A percentile compares a stretch with the other conserved stretches of the same genome.
These are phyloP conservation scores for Apostasia ramifera DNA, from an alignment of 106 monocot genomes.

Conservation along the genomic window DNA sequence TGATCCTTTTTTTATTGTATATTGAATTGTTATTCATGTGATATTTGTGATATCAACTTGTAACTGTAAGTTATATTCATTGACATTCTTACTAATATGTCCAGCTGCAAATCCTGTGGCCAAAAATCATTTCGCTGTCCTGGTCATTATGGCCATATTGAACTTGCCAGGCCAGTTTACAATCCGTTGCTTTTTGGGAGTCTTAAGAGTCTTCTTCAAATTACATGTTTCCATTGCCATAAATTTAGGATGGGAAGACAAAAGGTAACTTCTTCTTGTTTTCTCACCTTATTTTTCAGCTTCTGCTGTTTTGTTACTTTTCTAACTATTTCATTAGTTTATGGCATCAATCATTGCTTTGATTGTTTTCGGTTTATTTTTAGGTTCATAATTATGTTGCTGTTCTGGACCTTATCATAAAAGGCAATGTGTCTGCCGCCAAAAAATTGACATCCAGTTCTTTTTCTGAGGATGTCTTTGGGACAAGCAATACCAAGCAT, in stretches of 20 bases:
- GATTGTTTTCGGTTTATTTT: neutral
- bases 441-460: conserved; percentile 19
- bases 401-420: conserved; percentile 40
- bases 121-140: conserved; percentile 52
- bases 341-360: too few species aligned
- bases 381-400: conserved; percentile 47
- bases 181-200: conserved; percentile 70
- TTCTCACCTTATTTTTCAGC: neutral
- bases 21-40: neutral
- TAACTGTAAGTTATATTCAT: conserved; percentile 3
- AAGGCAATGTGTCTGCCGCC: conserved; percentile 52
- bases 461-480: neutral
- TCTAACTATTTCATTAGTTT: too few species aligned
- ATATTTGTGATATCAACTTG: neutral
- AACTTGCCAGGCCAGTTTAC: conserved; percentile 56
- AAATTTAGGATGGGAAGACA: conserved; percentile 39
- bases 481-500: conserved; percentile 11
- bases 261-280: conserved; percentile 32
- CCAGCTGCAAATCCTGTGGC: conserved; percentile 84
- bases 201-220: conserved; percentile 57
- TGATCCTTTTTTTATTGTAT: neutral
- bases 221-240: conserved; percentile 71
- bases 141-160: conserved; percentile 94
- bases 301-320: too few species aligned
- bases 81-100: conserved; percentile 9